A percentile compares a stretch with the other conserved stretches of the same genome.
Evolutionary conservation across 345 rosid genomes (phyloP).

Genomic region (Trapa incisa): DNA sequence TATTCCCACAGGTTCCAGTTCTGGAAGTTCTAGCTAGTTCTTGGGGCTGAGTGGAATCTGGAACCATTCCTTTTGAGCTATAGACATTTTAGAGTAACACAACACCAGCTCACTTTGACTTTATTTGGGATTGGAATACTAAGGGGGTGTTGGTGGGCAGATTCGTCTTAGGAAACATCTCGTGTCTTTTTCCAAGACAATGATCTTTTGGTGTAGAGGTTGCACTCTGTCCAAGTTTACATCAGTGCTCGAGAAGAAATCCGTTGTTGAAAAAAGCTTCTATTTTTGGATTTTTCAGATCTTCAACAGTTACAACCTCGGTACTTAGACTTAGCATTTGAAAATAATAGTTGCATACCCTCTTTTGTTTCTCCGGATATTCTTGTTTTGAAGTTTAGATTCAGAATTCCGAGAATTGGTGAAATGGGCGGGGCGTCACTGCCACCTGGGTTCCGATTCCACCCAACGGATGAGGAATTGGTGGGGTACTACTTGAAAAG

Average conservation of each 20-base stretch:
- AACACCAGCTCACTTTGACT: background rate
- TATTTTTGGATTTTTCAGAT: conserved; percentile 78
- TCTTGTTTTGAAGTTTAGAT: background rate
- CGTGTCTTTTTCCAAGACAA: conserved; percentile 24
- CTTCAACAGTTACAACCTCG: conserved; percentile 38
- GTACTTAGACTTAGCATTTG: conserved; percentile 20
- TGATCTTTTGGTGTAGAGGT: conserved; percentile 45
- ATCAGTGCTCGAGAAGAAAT: conserved; percentile 41
- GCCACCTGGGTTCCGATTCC: conserved; percentile 92
- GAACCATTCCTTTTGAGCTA: background rate
- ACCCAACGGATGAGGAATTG: conserved; percentile 84
- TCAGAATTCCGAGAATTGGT: conserved; percentile 1
- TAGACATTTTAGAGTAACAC: background rate
- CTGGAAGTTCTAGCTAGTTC: conserved; percentile 7
- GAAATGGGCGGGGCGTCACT: conserved; percentile 49
- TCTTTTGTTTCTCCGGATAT: conserved; percentile 4
- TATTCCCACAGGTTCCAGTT: conserved; percentile 9
- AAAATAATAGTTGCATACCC: background rate
- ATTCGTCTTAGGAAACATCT: conserved; percentile 17
- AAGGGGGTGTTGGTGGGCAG: conserved; percentile 23
- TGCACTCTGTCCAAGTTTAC: conserved; percentile 41
- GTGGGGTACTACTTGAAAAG: conserved; percentile 74
- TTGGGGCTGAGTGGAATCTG: background rate
- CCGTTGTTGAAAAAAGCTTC: conserved; percentile 41
- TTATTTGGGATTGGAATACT: conserved; percentile 9